Conservation (phyloP, 768 basidiomycete species). For the Tulasnella sp. region DNA sequence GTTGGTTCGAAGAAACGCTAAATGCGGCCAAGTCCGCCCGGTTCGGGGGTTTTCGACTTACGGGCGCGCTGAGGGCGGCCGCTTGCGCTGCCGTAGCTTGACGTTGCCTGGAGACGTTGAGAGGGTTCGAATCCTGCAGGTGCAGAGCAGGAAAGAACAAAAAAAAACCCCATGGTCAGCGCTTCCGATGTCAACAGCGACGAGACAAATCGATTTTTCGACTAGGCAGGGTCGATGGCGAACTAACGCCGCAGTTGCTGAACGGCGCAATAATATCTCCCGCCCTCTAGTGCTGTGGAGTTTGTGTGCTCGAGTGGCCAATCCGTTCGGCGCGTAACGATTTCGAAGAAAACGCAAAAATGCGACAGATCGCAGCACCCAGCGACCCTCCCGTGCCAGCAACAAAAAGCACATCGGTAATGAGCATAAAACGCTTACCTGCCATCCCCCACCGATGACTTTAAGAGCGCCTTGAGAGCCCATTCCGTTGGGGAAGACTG, state of each 20-base stretch:
- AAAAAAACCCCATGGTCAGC: not conserved
- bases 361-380: not conserved
- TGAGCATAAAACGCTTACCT: conserved; percentile 16
- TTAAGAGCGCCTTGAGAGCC: conserved; percentile 3
- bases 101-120: conserved; percentile 44
- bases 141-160: not conserved
- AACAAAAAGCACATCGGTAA: not conserved
- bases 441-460: not conserved
- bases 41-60: not conserved
- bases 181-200: not conserved
- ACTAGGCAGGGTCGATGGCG: conserved; percentile 4
- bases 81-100: conserved; percentile 44
- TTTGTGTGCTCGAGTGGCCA: not conserved
- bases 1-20: not conserved
- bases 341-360: not conserved
- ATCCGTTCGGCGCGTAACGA: not conserved
- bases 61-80: conserved; percentile 37
- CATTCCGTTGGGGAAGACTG: conserved; percentile 16
- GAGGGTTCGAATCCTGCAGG: conserved; percentile 43
- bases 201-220: not conserved
- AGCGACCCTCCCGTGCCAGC: not conserved
- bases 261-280: not conserved
- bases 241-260: not conserved
- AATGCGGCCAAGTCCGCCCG: not conserved
- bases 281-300: not conserved